These are phyloP conservation scores for Eremothecium gossypii DNA, from an alignment of 1,139 yeast genomes.

Conservation along the genomic window DNA sequence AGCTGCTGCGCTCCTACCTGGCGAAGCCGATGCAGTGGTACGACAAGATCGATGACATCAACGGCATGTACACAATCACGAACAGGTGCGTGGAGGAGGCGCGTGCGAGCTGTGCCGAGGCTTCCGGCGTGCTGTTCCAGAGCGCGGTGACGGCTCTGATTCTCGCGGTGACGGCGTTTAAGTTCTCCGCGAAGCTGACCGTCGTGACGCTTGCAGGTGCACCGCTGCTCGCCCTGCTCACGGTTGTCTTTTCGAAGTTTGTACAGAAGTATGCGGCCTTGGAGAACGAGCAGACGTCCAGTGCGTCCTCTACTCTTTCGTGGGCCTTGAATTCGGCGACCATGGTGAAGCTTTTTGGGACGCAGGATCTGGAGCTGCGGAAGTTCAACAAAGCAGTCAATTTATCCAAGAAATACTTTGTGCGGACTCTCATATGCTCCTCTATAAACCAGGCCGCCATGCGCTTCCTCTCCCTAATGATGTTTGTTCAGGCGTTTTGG, in stretches of 20 bases:
- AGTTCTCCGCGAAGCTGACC: conserved; percentile 78
- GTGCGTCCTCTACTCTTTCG: conserved; percentile 52
- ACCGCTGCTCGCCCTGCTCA: conserved; percentile 52
- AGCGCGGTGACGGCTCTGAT: conserved; percentile 45
- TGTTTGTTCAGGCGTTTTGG: conserved; percentile 91
- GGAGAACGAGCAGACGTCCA: conserved; percentile 50
- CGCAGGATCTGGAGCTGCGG: conserved; percentile 43
- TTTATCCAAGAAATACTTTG: conserved; percentile 41
- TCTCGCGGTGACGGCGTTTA: conserved; percentile 57
- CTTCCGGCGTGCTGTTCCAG: conserved; percentile 49
- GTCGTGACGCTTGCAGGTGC: conserved; percentile 60
- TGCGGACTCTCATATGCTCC: conserved; percentile 39
- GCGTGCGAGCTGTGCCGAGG: conserved; percentile 60
- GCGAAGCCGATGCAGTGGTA: conserved; percentile 45
- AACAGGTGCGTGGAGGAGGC: conserved; percentile 75
- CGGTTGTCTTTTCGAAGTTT: conserved; percentile 42
- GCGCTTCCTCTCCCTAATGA: conserved; percentile 49
- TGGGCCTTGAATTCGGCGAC: conserved; percentile 60
- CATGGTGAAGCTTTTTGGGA: conserved; percentile 54
- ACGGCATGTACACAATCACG: conserved; percentile 57
- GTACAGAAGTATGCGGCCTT: conserved; percentile 42
- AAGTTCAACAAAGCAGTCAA: conserved; percentile 37
- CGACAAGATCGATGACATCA: conserved; percentile 43
- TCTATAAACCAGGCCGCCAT: conserved; percentile 51
- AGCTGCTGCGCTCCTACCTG: conserved; percentile 35